Base-by-base conservation (phyloP, 1,284 basidiomycete species). In the Trametes pubescens region DNA sequence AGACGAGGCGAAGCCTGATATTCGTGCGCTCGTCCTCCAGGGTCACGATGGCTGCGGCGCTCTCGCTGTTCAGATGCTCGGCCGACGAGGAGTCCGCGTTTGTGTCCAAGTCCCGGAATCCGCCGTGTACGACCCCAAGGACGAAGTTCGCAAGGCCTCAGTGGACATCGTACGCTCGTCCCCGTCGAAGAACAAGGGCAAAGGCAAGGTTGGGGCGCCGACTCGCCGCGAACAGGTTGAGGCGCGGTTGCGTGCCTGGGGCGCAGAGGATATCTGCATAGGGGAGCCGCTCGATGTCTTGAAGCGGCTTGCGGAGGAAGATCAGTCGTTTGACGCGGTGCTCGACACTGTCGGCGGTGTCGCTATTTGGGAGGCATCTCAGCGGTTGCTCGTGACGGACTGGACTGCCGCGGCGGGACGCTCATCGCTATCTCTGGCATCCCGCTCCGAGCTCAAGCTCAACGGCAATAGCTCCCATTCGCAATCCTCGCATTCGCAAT, bases 301-400 rank as follows among this genome's bases (percentile, higher is more conserved):
- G 26, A 82, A 84, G 47, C 76, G 81, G 46, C 75, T 91, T 40
- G 79, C 78, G 34, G 82, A 80, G 57, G 83, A 87, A 62, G 83
- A 82, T 10, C 84, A 87, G 63, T 79, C 82, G 57, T 92, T 94
- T 73, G 92, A 95, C 74, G 88, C 88, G 32, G 84, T 96, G 3
- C 76, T 96, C 59, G 94, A 96, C 75, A 92, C 91, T 1, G 78
- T 92, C 22, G 94, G 94, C 10, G 93, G 94, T 14, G 83, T 84
- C 66, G 85, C 83, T 29, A 81, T 95, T 26, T 92, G 92, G 84
- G 89, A 92, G 66, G 89, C 88, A 2, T 84, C 88, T 1, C 85
- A 86, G 69, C 76, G 81, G 65, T 80, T 94, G 26, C 78, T 96
- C 51, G 65, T 72, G 13, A 62, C 65, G 37, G 69, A 71, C 48